phyloP scores from a whole-genome alignment of 768 basidiomycete species.

The button mushroom (Agaricus bisporus) region DNA sequence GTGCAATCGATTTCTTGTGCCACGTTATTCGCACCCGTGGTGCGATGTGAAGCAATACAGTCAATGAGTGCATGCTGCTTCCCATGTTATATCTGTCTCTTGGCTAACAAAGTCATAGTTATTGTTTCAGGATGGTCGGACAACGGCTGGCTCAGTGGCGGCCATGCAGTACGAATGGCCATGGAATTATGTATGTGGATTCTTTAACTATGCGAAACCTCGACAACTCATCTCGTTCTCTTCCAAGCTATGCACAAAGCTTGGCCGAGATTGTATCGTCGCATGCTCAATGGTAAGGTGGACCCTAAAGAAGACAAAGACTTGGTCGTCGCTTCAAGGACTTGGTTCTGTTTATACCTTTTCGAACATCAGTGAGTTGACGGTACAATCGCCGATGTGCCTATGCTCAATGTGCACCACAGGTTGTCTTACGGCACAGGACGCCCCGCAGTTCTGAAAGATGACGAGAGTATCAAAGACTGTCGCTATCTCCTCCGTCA shows the following conservation, averaged over 20 bases:
- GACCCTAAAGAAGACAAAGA: conserved; percentile 62
- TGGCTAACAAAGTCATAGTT: conserved; percentile 37
- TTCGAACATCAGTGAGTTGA: conserved; percentile 86
- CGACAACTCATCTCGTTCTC: background rate
- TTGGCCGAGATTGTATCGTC: conserved; percentile 74
- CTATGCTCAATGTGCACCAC: background rate
- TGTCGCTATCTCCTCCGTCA: conserved; percentile 79
- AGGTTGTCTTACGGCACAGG: conserved; percentile 95
- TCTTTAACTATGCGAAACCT: background rate
- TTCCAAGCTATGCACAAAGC: conserved; percentile 79
- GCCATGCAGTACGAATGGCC: conserved; percentile 96
- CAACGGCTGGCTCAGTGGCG: conserved; percentile 92
- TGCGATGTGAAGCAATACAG: conserved; percentile 83
- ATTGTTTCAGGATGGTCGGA: conserved; percentile 93
- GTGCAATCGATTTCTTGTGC: conserved; percentile 81
- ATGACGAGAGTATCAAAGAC: conserved; percentile 85
- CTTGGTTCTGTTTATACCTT: conserved; percentile 91
- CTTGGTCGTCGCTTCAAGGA: conserved; percentile 75
- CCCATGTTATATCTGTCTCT: background rate
- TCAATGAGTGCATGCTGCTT: conserved; percentile 70
- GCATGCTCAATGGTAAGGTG: conserved; percentile 67
- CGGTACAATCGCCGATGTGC: background rate
- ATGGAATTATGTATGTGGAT: conserved; percentile 75
- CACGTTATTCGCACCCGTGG: conserved; percentile 82
- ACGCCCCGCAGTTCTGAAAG: conserved; percentile 85